phyloP scores from a whole-genome alignment of 495 filamentous ascomycete species.

The Neurospora sp. region DNA sequence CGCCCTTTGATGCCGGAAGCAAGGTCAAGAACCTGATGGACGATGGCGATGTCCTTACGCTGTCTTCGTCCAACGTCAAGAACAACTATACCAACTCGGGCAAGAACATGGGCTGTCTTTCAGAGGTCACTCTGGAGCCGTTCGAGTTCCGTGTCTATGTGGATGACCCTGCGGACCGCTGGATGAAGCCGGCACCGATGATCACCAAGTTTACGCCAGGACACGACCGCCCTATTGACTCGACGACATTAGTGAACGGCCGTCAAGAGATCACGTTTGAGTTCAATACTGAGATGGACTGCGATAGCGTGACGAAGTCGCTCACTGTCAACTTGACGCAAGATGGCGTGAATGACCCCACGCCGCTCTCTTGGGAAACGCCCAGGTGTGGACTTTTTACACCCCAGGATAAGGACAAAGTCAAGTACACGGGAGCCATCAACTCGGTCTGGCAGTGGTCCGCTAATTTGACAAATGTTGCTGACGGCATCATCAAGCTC shows the following conservation, averaged over 20 bases:
- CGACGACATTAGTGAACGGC: conserved; percentile 28
- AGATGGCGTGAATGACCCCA: conserved; percentile 3
- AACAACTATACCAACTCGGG: conserved; percentile 22
- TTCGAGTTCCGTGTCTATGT: conserved; percentile 60
- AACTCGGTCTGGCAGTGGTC: conserved; percentile 45
- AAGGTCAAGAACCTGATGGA: conserved; percentile 60
- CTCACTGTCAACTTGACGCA: conserved; percentile 23
- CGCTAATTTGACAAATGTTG: conserved; percentile 46
- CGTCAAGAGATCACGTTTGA: conserved; percentile 34
- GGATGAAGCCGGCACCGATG: conserved; percentile 46
- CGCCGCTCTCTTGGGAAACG: conserved; percentile 32
- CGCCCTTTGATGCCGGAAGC: conserved; percentile 46
- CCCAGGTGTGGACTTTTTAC: conserved; percentile 27
- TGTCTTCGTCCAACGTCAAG: conserved; percentile 19
- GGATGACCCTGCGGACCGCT: conserved; percentile 32
- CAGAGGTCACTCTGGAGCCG: conserved; percentile 39
- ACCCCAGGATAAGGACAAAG: not conserved
- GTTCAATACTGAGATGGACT: conserved; percentile 56
- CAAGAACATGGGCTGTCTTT: conserved; percentile 46
- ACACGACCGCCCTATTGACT: conserved; percentile 51
- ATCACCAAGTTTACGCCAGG: conserved; percentile 57
- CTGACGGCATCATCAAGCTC: conserved; percentile 54
- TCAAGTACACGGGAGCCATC: conserved; percentile 33
- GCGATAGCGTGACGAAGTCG: conserved; percentile 39
- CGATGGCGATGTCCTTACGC: conserved; percentile 46